Conservation (phyloP, 148 eudicot species). For the Heliosperma pusillum region DNA sequence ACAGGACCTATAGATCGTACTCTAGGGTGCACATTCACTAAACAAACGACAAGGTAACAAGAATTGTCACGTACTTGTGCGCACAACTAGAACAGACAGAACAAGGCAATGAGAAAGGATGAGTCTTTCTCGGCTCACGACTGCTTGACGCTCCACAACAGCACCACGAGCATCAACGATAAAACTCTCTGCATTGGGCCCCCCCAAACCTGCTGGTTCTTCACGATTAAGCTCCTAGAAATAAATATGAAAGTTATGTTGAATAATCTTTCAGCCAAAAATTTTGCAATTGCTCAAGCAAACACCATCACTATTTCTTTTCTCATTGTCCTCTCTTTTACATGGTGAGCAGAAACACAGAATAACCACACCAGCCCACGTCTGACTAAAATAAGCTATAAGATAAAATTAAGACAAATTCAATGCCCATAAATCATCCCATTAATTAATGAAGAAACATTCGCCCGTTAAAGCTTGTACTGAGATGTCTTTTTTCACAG, state of each 20-base stretch:
- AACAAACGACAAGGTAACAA: background rate
- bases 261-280: background rate
- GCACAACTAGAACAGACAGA: slow-evolving; percentile 77
- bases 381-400: background rate
- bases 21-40: background rate
- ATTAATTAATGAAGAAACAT: background rate
- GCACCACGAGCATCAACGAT: slow-evolving; percentile 93
- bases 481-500: background rate
- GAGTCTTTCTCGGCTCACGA: slow-evolving; percentile 85
- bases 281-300: background rate
- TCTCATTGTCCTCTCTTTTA: background rate
- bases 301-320: background rate
- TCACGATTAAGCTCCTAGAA: slow-evolving; percentile 84
- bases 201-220: slow-evolving; percentile 90
- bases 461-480: background rate
- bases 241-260: slow-evolving; percentile 19
- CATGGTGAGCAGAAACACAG: background rate
- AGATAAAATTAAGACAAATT: background rate
- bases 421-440: background rate
- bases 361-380: background rate
- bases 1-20: slow-evolving; percentile 7
- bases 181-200: slow-evolving; percentile 67
- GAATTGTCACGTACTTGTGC: slow-evolving; percentile 62
- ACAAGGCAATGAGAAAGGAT: slow-evolving; percentile 93
- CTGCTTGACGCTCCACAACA: slow-evolving; percentile 84